Conservation (phyloP, 257 asterid species). For the Solanum chmielewskii region DNA sequence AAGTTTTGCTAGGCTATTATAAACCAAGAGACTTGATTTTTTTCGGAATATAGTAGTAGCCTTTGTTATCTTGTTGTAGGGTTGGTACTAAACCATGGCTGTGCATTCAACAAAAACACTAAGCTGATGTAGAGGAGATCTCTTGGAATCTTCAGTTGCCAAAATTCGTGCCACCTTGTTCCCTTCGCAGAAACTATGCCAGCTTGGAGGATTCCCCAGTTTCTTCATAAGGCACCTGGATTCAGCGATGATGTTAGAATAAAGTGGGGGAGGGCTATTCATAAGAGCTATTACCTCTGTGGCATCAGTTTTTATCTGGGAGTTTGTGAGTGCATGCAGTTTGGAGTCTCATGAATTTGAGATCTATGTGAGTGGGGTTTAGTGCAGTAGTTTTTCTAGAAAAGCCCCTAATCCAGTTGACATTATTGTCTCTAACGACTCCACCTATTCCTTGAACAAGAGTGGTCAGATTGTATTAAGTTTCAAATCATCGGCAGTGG, state of each 20-base stretch:
- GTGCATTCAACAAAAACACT: background rate
- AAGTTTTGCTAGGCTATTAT: background rate
- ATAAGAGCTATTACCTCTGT: background rate
- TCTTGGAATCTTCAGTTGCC: background rate
- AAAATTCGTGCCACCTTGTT: background rate
- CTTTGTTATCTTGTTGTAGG: background rate
- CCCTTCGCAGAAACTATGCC: background rate
- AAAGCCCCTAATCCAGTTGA: background rate
- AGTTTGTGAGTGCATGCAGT: background rate
- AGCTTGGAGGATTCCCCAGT: background rate
- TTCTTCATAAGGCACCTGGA: background rate
- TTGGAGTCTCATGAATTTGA: background rate
- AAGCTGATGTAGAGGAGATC: background rate
- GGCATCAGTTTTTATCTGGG: background rate
- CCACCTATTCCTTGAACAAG: background rate
- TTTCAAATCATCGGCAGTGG: background rate
- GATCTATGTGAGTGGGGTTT: background rate
- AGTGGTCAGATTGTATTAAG: background rate
- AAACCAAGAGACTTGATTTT: background rate
- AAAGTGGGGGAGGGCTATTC: background rate
- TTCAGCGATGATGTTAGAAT: background rate
- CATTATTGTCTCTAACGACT: background rate
- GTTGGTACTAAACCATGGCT: background rate
- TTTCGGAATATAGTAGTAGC: background rate
- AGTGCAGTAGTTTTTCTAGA: background rate